A percentile compares a stretch with the other conserved stretches of the same genome.
Conservation (phyloP, 805 yeast genomes). For the Wickerhamomyces tratensis region DNA sequence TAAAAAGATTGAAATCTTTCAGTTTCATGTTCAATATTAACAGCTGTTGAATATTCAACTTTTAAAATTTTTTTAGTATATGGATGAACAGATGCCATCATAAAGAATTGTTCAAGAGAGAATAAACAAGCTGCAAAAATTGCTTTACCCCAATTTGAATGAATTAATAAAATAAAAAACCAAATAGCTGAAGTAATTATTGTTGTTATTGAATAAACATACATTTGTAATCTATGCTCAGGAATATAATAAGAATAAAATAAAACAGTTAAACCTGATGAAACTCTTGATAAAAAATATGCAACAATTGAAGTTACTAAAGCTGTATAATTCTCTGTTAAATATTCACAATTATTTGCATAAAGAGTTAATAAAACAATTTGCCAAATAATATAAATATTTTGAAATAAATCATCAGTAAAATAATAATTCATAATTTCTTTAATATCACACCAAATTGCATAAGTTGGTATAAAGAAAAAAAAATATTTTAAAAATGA, state of each 20-base stretch:
- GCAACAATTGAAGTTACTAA: conserved; percentile 24
- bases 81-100: conserved; percentile 36
- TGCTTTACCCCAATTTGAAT: conserved; percentile 31
- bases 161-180: conserved; percentile 42
- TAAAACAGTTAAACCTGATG: conserved; percentile 20
- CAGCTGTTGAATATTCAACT: conserved; percentile 43
- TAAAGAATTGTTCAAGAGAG: conserved; percentile 30
- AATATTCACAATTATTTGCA: conserved; percentile 35
- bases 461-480: conserved; percentile 50
- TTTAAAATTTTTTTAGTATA: conserved; percentile 30
- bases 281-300: conserved; percentile 29
- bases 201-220: conserved; percentile 26
- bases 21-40: conserved; percentile 59
- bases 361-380: conserved; percentile 38
- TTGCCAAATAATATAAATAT: conserved; percentile 41
- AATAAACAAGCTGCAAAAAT: conserved; percentile 33
- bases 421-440: conserved; percentile 57
- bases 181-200: conserved; percentile 29
- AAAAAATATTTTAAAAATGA: conserved; percentile 38
- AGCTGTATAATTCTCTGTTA: conserved; percentile 30
- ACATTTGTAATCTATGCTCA: conserved; percentile 41
- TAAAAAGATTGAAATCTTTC: conserved; percentile 50
- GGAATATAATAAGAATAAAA: conserved; percentile 33
- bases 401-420: conserved; percentile 49
- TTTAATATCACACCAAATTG: conserved; percentile 55